Conservation (phyloP, 2,329 filamentous ascomycete species). For the Aureobasidium sp. region DNA sequence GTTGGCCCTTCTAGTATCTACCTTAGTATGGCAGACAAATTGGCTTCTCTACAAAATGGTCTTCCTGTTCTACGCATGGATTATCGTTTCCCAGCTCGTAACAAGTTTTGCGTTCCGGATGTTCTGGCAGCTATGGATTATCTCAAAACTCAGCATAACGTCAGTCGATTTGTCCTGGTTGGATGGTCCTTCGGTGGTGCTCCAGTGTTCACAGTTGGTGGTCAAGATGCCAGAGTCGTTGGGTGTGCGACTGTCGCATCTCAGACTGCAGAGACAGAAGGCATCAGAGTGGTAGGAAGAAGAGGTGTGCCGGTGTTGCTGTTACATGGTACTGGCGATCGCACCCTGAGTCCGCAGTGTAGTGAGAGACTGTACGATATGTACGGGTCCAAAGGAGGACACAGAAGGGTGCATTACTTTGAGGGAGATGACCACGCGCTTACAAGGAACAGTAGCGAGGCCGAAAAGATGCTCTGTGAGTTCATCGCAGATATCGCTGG, state of each 20-base stretch:
- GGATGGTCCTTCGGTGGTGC: conserved; percentile 38
- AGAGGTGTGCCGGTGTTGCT: conserved; percentile 25
- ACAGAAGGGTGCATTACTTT: conserved; percentile 30
- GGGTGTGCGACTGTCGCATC: conserved; percentile 33
- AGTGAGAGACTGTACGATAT: conserved; percentile 28
- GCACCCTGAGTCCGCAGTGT: conserved; percentile 26
- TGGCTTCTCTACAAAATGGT: conserved; percentile 28
- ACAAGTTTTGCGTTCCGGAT: conserved; percentile 29
- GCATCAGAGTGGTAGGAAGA: conserved; percentile 19
- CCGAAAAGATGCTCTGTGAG: conserved; percentile 31
- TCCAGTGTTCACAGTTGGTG: conserved; percentile 31
- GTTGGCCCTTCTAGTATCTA: conserved; percentile 34
- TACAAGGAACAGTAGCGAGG: conserved; percentile 27
- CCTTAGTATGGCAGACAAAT: conserved; percentile 33
- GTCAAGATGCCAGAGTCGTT: conserved; percentile 23
- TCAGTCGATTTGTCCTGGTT: conserved; percentile 31
- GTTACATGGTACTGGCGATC: conserved; percentile 32
- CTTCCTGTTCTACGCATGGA: conserved; percentile 34
- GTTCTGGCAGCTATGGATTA: conserved; percentile 30
- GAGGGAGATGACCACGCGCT: conserved; percentile 35
- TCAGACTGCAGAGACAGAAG: conserved; percentile 30
- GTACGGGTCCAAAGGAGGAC: conserved; percentile 25
- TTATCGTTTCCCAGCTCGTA: conserved; percentile 30
- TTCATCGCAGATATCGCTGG: conserved; percentile 31
- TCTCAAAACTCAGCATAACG: conserved; percentile 23